A percentile compares a stretch with the other conserved stretches of the same genome.
Evolutionary conservation across 208 protist genomes (phyloP).

Genomic region (Leishmania lainsoni): DNA sequence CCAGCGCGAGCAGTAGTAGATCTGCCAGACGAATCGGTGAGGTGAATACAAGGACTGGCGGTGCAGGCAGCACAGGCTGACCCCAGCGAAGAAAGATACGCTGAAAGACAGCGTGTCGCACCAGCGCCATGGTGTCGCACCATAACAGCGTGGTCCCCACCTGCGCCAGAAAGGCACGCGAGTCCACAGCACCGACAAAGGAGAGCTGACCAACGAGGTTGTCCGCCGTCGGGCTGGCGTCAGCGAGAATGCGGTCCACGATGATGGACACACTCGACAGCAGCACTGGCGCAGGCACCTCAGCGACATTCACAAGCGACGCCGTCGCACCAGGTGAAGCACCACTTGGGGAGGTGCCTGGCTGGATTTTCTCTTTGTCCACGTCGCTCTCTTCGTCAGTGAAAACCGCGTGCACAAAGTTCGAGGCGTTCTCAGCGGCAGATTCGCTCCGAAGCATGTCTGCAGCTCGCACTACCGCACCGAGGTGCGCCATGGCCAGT

Average conservation of each 20-base stretch:
- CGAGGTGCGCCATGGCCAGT: background rate
- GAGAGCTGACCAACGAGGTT: conserved; percentile 58
- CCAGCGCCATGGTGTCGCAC: conserved; percentile 63
- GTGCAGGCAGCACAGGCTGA: conserved; percentile 43
- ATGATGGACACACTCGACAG: conserved; percentile 60
- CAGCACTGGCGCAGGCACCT: conserved; percentile 22
- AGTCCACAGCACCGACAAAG: conserved; percentile 66
- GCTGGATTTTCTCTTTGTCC: background rate
- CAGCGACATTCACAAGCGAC: conserved; percentile 18
- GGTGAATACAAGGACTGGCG: conserved; percentile 43
- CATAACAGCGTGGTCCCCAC: conserved; percentile 68
- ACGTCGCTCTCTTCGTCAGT: conserved; percentile 4
- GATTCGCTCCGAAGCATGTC: conserved; percentile 27
- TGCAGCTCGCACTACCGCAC: conserved; percentile 26
- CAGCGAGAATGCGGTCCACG: conserved; percentile 36
- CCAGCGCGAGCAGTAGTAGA: conserved; percentile 54
- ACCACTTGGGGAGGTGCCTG: background rate
- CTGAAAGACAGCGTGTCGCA: conserved; percentile 72
- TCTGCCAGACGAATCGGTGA: conserved; percentile 42
- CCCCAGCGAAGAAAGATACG: conserved; percentile 83
- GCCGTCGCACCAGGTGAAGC: background rate
- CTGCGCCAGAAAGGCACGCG: conserved; percentile 68
- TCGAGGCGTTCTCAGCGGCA: background rate
- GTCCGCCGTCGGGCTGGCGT: conserved; percentile 52
- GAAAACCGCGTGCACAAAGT: conserved; percentile 5